These are phyloP conservation scores for Chlamydomonas reinhardtii DNA, from an alignment of 163 green algal genomes.

Conservation along the genomic window DNA sequence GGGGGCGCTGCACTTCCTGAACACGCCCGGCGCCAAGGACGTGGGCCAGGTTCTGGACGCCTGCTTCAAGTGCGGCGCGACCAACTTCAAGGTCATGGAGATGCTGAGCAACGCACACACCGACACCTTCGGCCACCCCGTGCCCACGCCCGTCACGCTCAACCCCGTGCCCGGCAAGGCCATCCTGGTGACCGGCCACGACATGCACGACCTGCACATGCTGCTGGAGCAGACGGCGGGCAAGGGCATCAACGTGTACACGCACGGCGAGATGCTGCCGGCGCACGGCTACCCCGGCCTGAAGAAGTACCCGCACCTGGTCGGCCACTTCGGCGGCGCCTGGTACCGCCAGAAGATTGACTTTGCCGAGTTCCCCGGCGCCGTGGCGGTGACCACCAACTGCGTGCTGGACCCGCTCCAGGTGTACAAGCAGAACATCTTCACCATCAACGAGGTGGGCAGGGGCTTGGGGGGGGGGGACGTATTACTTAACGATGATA, in stretches of 20 bases:
- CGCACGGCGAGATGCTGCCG: slow-evolving; percentile 88
- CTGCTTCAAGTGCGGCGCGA: slow-evolving; percentile 52
- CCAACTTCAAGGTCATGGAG: slow-evolving; percentile 74
- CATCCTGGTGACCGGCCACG: slow-evolving; percentile 80
- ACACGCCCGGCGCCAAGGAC: slow-evolving; percentile 49
- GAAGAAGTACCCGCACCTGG: slow-evolving; percentile 79
- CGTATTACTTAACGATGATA: too few relatives aligned
- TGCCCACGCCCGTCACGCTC: slow-evolving; percentile 69
- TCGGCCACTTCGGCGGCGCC: slow-evolving; percentile 76
- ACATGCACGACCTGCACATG: slow-evolving; percentile 69
- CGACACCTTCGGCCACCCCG: slow-evolving; percentile 68
- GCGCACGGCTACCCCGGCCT: slow-evolving; percentile 84
- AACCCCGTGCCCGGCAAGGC: slow-evolving; percentile 62
- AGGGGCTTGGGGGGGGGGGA: too few relatives aligned
- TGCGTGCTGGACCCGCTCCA: slow-evolving; percentile 76
- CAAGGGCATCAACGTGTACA: slow-evolving; percentile 85
- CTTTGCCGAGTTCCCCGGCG: slow-evolving; percentile 55
- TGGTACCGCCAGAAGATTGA: slow-evolving; percentile 78
- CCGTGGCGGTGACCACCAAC: slow-evolving; percentile 66
- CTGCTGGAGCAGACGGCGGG: slow-evolving; percentile 70
- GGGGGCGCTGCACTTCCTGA: slow-evolving; percentile 73
- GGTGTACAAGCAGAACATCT: slow-evolving; percentile 73
- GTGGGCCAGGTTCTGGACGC: slow-evolving; percentile 48
- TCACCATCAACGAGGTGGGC: slow-evolving; percentile 70
- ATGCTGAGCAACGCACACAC: slow-evolving; percentile 75